Evolutionary conservation across 257 asterid species (phyloP), one percentile per base, ranked within the genome.

Genomic region (Scutellaria baicalensis): DNA sequence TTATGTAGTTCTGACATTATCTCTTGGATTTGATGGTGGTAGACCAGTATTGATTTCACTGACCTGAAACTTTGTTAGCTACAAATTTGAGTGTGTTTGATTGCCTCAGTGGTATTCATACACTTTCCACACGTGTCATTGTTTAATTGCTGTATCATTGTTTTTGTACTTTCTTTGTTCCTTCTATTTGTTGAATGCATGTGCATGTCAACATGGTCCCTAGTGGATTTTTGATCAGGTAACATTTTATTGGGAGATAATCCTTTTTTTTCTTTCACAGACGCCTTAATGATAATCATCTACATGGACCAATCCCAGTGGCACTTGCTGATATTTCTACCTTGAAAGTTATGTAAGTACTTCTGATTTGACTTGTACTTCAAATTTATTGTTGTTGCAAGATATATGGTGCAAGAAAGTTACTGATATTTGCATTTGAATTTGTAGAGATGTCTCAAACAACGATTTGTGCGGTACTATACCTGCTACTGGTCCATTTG

Each of bases 311-410:
- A 51, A 80, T 91, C 64, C 95, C 97, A 68, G 83, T 80, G 78
- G 72, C 79, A 47, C 88, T 91, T 67, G 58, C 87, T 65, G 64
- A 56, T 42, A 67, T 87, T 68, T 72, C 91, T 63, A 80, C 80
- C 82, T 80, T 91, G 84, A 91, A 91, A 91, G 97, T 89, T 70
- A 81, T 91, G 97, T 91, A 84, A 81, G 96, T 86, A 72, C 70
- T 78, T 76, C 57, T 57, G 59, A 40, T 64, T 51, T 65, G 66
- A 23, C 55, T 38, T 23, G 40, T 67, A 17, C 50, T 60, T 27
- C 23, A n/a, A 20, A 36, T 16, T 36, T 9, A 67, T 59, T n/a
- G n/a, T 59, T 20, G 11, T 65, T 42, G 12, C 2, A 13, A 7
- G 49, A 58, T 70, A 58, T 47, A 43, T 44, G 42, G 31, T 71